Evolutionary conservation across 805 yeast species (phyloP).

Genomic region (Candida nonsorbophila): DNA sequence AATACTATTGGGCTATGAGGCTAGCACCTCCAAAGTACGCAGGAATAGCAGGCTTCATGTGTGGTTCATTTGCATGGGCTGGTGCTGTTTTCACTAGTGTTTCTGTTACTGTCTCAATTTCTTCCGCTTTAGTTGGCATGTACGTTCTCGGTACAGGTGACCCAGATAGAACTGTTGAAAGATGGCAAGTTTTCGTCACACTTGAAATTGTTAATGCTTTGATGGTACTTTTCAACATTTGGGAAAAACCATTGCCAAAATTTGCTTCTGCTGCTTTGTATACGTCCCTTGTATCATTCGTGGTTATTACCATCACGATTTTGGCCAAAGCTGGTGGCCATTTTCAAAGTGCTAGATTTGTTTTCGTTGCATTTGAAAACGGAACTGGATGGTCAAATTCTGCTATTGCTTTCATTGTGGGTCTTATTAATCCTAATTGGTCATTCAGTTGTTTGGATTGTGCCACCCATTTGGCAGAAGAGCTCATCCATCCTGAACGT

Average conservation of each 20-base stretch:
- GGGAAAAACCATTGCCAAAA: slow-evolving; percentile 47
- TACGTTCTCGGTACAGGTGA: slow-evolving; percentile 31
- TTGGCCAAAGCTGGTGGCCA: slow-evolving; percentile 48
- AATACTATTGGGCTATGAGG: slow-evolving; percentile 37
- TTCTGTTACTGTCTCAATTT: slow-evolving; percentile 31
- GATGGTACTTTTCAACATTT: slow-evolving; percentile 43
- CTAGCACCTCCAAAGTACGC: slow-evolving; percentile 34
- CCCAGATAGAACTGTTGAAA: slow-evolving; percentile 23
- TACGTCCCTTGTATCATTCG: slow-evolving; percentile 47
- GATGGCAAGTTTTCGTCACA: slow-evolving; percentile 53
- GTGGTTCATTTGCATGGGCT: slow-evolving; percentile 39
- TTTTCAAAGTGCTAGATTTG: slow-evolving; percentile 47
- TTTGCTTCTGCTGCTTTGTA: slow-evolving; percentile 47
- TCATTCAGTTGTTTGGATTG: slow-evolving; percentile 64
- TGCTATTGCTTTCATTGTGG: slow-evolving; percentile 63
- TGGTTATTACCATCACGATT: slow-evolving; percentile 48
- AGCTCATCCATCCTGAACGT: slow-evolving; percentile 50
- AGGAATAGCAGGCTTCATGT: slow-evolving; percentile 31
- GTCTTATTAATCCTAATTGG: slow-evolving; percentile 68
- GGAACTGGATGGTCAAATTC: slow-evolving; percentile 56
- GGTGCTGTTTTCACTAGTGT: slow-evolving; percentile 38
- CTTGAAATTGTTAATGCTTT: slow-evolving; percentile 41
- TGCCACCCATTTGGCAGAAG: slow-evolving; percentile 72
- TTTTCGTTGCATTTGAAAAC: slow-evolving; percentile 49
- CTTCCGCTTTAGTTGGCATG: slow-evolving; percentile 31